Conservation (phyloP, 768 basidiomycete species). For the Leucosporidium yakuticum region DNA sequence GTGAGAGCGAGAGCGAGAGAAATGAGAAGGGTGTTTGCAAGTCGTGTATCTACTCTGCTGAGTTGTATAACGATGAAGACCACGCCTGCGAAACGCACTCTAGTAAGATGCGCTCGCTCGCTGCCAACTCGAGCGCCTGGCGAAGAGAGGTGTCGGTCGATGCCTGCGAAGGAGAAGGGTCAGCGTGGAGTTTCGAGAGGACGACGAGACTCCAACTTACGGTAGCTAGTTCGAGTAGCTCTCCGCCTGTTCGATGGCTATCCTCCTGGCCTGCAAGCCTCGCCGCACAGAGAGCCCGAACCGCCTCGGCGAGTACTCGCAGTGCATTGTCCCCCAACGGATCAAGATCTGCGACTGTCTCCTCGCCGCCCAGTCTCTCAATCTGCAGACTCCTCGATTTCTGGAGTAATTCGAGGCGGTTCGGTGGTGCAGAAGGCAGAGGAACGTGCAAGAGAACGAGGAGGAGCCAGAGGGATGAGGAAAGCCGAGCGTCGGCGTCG, state of each 20-base stretch:
- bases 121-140: conserved; percentile 8
- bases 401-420: background rate
- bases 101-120: conserved; percentile 9
- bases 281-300: background rate
- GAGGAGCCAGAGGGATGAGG: conserved; percentile 8
- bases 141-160: background rate
- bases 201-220: background rate
- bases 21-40: background rate
- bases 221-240: background rate
- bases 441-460: background rate
- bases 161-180: background rate
- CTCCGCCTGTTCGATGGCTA: background rate
- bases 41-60: background rate
- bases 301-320: background rate
- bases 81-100: background rate
- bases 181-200: background rate
- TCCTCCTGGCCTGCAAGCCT: background rate
- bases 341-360: background rate
- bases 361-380: background rate
- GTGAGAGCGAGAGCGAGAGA: background rate
- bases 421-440: background rate
- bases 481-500: conserved; percentile 32
- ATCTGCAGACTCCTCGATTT: background rate
- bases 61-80: background rate
- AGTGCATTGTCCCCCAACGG: background rate